These are phyloP conservation scores for Craterostigma plantagineum DNA, from an alignment of 257 asterid genomes.

Conservation along the genomic window DNA sequence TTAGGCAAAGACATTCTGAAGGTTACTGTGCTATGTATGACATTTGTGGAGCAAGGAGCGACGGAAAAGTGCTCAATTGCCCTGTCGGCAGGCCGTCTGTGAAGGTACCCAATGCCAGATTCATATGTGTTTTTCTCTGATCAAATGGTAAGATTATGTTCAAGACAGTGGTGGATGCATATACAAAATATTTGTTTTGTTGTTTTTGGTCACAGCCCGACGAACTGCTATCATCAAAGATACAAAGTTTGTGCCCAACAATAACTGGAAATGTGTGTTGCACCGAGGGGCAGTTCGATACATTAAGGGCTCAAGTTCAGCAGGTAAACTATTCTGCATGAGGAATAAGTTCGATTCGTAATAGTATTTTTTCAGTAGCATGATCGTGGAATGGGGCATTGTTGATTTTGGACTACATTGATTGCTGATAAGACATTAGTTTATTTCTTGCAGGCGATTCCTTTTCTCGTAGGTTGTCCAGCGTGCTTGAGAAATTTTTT, in stretches of 20 bases:
- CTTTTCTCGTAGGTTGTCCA: constrained; percentile 98
- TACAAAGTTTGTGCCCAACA: constrained; percentile 94
- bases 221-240: constrained; percentile 61
- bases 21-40: constrained; percentile 81
- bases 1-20: constrained; percentile 46
- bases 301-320: constrained; percentile 78
- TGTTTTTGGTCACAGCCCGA: constrained; percentile 39
- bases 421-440: constrained; percentile 10
- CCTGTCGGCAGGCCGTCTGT: constrained; percentile 57
- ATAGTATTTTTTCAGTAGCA: neutral
- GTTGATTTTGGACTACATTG: constrained; percentile 1
- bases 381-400: neutral
- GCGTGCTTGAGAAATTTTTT: constrained; percentile 97
- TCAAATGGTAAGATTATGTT: neutral
- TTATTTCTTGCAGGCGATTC: constrained; percentile 65
- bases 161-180: constrained; percentile 5
- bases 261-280: constrained; percentile 89
- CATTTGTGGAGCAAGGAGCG: constrained; percentile 75
- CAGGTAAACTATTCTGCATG: constrained; percentile 35
- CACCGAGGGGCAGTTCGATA: constrained; percentile 71
- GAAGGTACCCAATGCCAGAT: constrained; percentile 29
- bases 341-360: neutral
- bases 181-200: constrained; percentile 1
- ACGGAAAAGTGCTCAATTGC: constrained; percentile 82
- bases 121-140: neutral